Evolutionary conservation across 768 basidiomycete genomes (phyloP).

Genomic region (Termitomyces sp.): DNA sequence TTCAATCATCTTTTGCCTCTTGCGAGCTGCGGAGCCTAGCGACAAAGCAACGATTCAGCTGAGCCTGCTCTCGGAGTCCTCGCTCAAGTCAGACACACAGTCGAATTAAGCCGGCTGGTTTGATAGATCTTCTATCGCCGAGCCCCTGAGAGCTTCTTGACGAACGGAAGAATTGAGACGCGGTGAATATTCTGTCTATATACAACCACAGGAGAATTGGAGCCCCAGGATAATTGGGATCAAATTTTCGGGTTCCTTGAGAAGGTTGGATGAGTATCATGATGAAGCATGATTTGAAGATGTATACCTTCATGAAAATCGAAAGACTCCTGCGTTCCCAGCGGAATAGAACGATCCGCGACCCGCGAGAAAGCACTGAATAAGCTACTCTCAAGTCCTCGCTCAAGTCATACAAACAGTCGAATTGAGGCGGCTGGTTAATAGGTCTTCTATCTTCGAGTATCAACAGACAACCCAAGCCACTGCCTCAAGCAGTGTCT

Average conservation of each 20-base stretch:
- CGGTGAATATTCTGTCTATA: too few relatives aligned
- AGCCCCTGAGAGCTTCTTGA: too few relatives aligned
- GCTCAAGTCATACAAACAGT: not conserved
- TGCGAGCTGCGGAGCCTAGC: constrained; percentile 1
- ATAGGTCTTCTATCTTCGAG: constrained; percentile 1
- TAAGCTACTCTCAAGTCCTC: constrained; percentile 3
- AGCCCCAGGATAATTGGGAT: too few relatives aligned
- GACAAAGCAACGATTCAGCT: not conserved
- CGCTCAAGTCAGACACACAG: not conserved
- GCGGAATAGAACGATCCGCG: not conserved
- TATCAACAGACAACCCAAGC: constrained; percentile 1
- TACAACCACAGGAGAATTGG: too few relatives aligned
- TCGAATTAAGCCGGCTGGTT: not conserved
- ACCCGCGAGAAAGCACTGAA: too few relatives aligned
- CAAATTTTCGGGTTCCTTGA: too few relatives aligned
- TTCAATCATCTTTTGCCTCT: not conserved
- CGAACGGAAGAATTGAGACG: too few relatives aligned
- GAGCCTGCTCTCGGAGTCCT: constrained; percentile 1
- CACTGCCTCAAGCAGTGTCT: not conserved
- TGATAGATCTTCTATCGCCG: not conserved
- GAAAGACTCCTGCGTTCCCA: not conserved
- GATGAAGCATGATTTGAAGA: too few relatives aligned
- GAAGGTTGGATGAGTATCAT: not conserved
- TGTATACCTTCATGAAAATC: constrained; percentile 7
- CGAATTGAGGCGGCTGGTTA: not conserved